Conservation (phyloP, 192 early-diverging fungal genomes). For the Lobosporangium transversale region DNA sequence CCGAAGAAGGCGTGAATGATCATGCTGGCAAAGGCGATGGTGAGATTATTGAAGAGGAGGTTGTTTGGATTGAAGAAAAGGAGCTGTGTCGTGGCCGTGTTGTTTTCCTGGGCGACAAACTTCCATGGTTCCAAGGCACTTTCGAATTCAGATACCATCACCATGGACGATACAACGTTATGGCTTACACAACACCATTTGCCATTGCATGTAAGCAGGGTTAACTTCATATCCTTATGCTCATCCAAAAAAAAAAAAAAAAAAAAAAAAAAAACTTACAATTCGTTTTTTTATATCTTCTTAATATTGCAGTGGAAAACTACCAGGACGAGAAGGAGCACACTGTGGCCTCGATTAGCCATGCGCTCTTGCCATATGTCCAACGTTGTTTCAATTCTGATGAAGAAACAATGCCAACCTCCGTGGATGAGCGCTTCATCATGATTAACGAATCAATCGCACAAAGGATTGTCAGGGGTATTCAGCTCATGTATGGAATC, state of each 20-base stretch:
- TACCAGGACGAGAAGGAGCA: slow-evolving; percentile 10
- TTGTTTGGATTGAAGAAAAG: slow-evolving; percentile 37
- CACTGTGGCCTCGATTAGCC: slow-evolving; percentile 47
- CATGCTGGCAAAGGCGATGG: slow-evolving; percentile 57
- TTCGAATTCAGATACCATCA: slow-evolving; percentile 96
- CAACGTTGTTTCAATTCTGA: slow-evolving; percentile 60
- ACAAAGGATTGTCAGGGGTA: slow-evolving; percentile 81
- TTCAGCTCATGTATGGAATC: slow-evolving; percentile 84
- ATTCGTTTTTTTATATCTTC: slow-evolving; percentile 1
- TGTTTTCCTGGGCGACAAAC: slow-evolving; percentile 68
- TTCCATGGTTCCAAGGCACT: slow-evolving; percentile 88
- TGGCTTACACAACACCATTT: slow-evolving; percentile 81
- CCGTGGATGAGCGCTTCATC: slow-evolving; percentile 62
- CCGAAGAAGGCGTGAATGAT: slow-evolving; percentile 64
- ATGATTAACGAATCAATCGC: slow-evolving; percentile 69
- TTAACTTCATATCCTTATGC: not conserved
- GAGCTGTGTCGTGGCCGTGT: slow-evolving; percentile 50
- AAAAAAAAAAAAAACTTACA: too few relatives aligned
- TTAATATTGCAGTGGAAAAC: slow-evolving; percentile 19
- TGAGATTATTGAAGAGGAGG: slow-evolving; percentile 36
- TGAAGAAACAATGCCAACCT: slow-evolving; percentile 55
- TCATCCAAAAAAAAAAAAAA: too few relatives aligned
- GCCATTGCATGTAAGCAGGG: slow-evolving; percentile 70
- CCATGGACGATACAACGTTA: slow-evolving; percentile 85
- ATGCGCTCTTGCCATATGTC: slow-evolving; percentile 52